Conservation (phyloP, 768 basidiomycete species). For the Phylloporus scabripes region DNA sequence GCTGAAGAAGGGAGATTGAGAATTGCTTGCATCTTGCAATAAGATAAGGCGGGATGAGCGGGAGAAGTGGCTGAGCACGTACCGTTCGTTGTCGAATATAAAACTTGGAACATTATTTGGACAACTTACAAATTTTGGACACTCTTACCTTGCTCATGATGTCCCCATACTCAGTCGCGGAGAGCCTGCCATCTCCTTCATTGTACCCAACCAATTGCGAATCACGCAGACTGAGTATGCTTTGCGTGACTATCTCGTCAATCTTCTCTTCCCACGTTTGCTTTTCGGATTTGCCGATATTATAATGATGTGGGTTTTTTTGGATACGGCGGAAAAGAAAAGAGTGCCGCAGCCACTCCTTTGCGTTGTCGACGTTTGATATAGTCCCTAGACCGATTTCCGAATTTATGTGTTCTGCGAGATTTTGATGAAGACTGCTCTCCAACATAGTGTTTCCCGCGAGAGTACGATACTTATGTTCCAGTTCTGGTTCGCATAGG, state of each 20-base stretch:
- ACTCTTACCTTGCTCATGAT: constrained; percentile 76
- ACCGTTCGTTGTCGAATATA: constrained; percentile 72
- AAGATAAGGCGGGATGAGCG: background rate
- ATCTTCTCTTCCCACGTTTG: constrained; percentile 68
- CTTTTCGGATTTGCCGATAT: constrained; percentile 47
- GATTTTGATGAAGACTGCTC: constrained; percentile 75
- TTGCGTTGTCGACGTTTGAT: constrained; percentile 59
- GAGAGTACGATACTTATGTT: constrained; percentile 65
- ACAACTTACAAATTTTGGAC: background rate
- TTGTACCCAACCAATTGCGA: constrained; percentile 53
- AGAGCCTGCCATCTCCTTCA: constrained; percentile 39
- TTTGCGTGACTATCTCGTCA: constrained; percentile 68
- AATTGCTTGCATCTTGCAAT: constrained; percentile 59
- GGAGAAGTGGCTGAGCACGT: constrained; percentile 7
- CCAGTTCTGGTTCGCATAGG: constrained; percentile 68
- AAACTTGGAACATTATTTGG: constrained; percentile 42
- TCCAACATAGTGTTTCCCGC: constrained; percentile 75
- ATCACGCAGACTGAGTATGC: constrained; percentile 53
- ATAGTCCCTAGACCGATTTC: constrained; percentile 90
- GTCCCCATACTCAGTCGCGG: constrained; percentile 72
- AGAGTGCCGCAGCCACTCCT: constrained; percentile 76
- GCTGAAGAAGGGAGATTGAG: constrained; percentile 52
- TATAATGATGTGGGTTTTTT: constrained; percentile 77
- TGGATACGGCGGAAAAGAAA: constrained; percentile 85
- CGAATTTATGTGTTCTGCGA: constrained; percentile 90